Conservation (phyloP, 345 rosid genomes). For the Lepidium aucheri region DNA sequence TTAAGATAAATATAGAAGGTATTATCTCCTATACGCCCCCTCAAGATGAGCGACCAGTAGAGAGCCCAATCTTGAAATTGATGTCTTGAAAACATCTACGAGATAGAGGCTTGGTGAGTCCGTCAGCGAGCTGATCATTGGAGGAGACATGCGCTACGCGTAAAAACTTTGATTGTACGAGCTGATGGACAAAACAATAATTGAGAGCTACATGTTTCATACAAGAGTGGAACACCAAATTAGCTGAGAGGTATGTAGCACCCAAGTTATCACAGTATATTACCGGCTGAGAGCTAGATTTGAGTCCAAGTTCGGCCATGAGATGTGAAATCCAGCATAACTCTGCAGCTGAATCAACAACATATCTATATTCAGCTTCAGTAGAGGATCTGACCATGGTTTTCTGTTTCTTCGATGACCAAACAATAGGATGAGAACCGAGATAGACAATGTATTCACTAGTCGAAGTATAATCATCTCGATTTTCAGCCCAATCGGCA, state of each 20-base stretch:
- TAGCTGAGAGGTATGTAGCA: neutral
- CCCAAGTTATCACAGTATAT: neutral
- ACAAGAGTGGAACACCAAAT: neutral
- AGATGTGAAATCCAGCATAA: neutral
- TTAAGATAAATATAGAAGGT: too few relatives aligned
- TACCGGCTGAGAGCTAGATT: neutral
- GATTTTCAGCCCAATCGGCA: too few relatives aligned
- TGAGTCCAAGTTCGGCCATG: neutral
- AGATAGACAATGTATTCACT: neutral
- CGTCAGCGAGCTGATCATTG: neutral
- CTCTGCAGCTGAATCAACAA: neutral
- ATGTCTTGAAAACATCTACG: too few relatives aligned
- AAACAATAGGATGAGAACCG: neutral
- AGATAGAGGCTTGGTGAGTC: too few relatives aligned
- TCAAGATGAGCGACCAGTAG: too few relatives aligned
- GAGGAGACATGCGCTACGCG: neutral
- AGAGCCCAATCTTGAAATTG: too few relatives aligned
- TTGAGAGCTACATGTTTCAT: neutral
- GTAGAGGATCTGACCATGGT: neutral
- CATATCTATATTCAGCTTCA: too few relatives aligned
- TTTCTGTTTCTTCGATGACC: neutral
- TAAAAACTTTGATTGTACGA: neutral
- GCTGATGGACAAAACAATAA: neutral
- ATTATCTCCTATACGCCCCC: too few relatives aligned
- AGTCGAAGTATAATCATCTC: too few relatives aligned